Evolutionary conservation across 2,329 filamentous ascomycete genomes (phyloP).

Genomic region (Diaporthe citri): DNA sequence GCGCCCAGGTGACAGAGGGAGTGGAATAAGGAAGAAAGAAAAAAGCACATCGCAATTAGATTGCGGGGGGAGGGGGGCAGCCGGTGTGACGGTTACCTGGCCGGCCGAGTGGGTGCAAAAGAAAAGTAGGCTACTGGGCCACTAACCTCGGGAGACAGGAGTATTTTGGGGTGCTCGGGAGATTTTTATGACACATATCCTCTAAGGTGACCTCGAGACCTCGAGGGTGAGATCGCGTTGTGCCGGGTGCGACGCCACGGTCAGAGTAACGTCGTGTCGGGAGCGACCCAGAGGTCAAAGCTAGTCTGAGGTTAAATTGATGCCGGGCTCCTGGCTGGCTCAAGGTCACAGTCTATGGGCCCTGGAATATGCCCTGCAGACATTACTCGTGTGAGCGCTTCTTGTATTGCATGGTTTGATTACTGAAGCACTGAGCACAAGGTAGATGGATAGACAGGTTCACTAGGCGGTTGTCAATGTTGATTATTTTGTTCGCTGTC

Average conservation of each 20-base stretch:
- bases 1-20: background rate
- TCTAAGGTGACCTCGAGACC: background rate
- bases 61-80: background rate
- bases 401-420: background rate
- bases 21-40: background rate
- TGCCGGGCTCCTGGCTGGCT: background rate
- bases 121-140: background rate
- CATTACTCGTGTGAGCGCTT: slow-evolving; percentile 3
- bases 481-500: background rate
- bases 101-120: background rate
- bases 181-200: background rate
- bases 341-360: background rate
- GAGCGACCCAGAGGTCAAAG: slow-evolving; percentile 13
- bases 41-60: background rate
- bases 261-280: slow-evolving; percentile 16
- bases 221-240: background rate
- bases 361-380: background rate
- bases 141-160: background rate
- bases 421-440: background rate
- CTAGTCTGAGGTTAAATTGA: slow-evolving; percentile 16
- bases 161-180: background rate
- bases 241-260: background rate
- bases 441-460: background rate
- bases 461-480: background rate
- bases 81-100: background rate